Conservation (phyloP, 2,329 filamentous ascomycete genomes). For the Pseudogymnoascus sp. region DNA sequence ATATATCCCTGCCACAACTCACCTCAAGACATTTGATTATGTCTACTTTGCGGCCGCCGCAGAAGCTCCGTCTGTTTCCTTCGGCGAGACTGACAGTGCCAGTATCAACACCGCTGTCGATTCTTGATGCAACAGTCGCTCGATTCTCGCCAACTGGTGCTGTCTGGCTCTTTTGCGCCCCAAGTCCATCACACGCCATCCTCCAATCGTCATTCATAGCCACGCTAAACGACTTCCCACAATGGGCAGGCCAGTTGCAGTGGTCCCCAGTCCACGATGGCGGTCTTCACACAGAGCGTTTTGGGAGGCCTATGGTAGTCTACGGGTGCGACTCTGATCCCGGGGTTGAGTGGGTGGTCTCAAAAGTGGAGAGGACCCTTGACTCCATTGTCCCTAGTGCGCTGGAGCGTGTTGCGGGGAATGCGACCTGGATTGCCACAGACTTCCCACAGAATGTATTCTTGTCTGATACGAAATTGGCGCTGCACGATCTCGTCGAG, state of each 20-base stretch:
- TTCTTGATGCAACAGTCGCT: conserved; percentile 37
- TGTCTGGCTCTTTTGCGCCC: conserved; percentile 35
- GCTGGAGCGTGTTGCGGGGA: conserved; percentile 11
- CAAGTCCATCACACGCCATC: conserved; percentile 13
- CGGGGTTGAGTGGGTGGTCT: conserved; percentile 35
- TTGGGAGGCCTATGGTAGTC: conserved; percentile 31
- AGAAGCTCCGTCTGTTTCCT: neutral
- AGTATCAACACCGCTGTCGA: conserved; percentile 28
- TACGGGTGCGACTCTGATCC: conserved; percentile 34
- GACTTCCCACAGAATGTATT: conserved; percentile 30
- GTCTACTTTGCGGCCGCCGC: neutral
- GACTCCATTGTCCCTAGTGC: conserved; percentile 28
- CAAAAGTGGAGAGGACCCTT: conserved; percentile 25
- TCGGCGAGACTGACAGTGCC: neutral
- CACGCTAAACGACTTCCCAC: conserved; percentile 25
- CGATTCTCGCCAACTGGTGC: conserved; percentile 35
- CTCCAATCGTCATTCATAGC: conserved; percentile 27
- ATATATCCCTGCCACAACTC: neutral
- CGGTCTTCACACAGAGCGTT: conserved; percentile 28
- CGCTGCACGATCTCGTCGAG: conserved; percentile 29
- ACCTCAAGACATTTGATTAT: neutral
- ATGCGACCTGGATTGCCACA: conserved; percentile 30
- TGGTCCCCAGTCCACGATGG: conserved; percentile 34
- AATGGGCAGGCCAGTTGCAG: conserved; percentile 7
- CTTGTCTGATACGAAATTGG: conserved; percentile 28